Percentiles rank a stretch among this genome's conserved stretches.
Evolutionary conservation across 2,329 filamentous ascomycete genomes (phyloP).

Genomic region (Emericellopsis cladophorae): DNA sequence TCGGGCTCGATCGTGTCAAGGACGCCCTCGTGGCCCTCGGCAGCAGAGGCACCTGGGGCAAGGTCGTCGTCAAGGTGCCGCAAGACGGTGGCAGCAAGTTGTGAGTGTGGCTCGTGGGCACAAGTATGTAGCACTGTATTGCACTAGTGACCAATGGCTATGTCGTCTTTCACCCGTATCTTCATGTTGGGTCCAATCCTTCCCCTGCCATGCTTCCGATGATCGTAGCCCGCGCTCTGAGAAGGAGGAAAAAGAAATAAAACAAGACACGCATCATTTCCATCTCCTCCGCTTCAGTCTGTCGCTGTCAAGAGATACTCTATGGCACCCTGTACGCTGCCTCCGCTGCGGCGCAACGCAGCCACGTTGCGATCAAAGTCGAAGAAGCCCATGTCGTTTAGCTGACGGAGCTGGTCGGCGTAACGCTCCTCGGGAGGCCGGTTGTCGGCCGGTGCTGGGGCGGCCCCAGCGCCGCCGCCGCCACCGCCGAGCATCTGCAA

Average conservation of each 20-base stretch:
- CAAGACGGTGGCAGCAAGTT: slow-evolving; percentile 50
- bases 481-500: slow-evolving; percentile 31
- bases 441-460: slow-evolving; percentile 57
- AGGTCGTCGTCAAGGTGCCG: slow-evolving; percentile 81
- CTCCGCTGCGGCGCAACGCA: slow-evolving; percentile 76
- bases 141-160: no score
- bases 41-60: slow-evolving; percentile 80
- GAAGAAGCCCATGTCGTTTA: slow-evolving; percentile 98
- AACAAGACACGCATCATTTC: no score
- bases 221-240: no score
- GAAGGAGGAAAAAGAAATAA: no score
- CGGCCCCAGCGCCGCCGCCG: slow-evolving; percentile 16
- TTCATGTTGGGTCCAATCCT: no score
- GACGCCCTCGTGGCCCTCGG: slow-evolving; percentile 68
- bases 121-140: not conserved
- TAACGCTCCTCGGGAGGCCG: slow-evolving; percentile 90
- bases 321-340: slow-evolving; percentile 85
- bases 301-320: slow-evolving; percentile 51
- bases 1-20: slow-evolving; percentile 68
- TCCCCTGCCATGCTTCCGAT: no score
- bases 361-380: slow-evolving; percentile 91
- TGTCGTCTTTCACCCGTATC: no score
- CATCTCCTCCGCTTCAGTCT: slow-evolving; percentile 5
- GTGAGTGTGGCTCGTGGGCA: slow-evolving; percentile 12
- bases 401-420: slow-evolving; percentile 74